phyloP scores from a whole-genome alignment of 2,329 filamentous ascomycete species.

The Verticillium albo-atrum region DNA sequence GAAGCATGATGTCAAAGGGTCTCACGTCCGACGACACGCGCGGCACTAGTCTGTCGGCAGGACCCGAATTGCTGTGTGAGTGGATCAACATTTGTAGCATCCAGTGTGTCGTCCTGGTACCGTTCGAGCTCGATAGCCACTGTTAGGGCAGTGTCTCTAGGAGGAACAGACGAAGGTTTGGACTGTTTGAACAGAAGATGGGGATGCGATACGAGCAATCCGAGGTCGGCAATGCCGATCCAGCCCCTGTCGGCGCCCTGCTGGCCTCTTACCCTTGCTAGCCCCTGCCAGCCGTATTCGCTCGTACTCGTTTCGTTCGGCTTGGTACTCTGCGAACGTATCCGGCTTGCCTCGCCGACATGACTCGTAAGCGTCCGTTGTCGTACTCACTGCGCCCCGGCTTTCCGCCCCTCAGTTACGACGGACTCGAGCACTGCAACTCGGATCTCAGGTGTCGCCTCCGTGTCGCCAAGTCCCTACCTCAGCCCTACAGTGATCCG shows the following conservation, averaged over 20 bases:
- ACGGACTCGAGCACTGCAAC: neutral
- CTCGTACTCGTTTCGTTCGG: neutral
- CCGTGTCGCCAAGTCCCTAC: neutral
- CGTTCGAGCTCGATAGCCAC: neutral
- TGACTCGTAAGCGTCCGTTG: neutral
- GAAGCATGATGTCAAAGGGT: neutral
- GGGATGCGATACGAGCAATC: neutral
- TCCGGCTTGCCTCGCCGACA: no score
- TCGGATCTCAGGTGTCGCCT: neutral
- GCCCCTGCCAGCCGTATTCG: no score
- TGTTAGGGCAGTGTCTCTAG: neutral
- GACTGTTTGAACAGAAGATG: neutral
- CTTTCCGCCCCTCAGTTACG: no score
- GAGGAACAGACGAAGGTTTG: neutral
- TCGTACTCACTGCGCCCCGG: no score
- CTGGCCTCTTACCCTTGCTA: no score
- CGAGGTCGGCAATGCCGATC: neutral
- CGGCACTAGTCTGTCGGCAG: neutral
- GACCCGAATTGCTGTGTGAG: neutral
- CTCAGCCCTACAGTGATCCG: neutral
- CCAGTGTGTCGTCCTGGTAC: neutral
- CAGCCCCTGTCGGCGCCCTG: no score
- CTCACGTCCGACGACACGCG: neutral
- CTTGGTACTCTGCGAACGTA: no score
- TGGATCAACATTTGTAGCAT: neutral